Evolutionary conservation across 768 basidiomycete genomes (phyloP), one percentile per base, ranked within the genome.

Genomic region (Mycena leptocephala): DNA sequence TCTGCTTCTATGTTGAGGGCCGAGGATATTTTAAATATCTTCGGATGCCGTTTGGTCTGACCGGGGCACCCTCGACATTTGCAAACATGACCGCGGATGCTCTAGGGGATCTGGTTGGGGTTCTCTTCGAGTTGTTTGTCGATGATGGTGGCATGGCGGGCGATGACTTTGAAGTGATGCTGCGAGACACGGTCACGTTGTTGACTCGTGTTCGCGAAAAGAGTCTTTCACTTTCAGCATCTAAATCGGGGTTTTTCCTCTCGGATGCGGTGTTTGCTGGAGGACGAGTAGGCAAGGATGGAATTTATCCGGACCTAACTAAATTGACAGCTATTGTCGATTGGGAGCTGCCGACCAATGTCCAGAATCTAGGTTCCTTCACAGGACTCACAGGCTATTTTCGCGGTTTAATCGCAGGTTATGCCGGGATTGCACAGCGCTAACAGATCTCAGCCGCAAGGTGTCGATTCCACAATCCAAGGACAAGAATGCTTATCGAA

Each of bases 261-360:
- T 79, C 83, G 0, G 80, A 84, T 32, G 83, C 82, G 0, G 78
- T 83, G 0, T 88, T 88, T 59, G 84, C 85, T 2, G 87, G 87
- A 0, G 84, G 82, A 0, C 56, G 61, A 1, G 79, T 88, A 4
- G 81, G 85, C 5, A 77, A 80, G 1, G 56, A 80, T 0, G 87
- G 88, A 0, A 81, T 89, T 2, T 70, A 66, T 20, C 84, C 85
- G 0, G 85, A 88, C 74, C 76, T 81, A 0, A 56, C 81, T 1
- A 89, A 88, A 74, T 76, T 89, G 2, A 83, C 82, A 1, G 84
- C 87, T 0, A 82, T 88, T 4, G 83, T 88, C 4, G 75, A 88
- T 72, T 86, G 85, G 84, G 69, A 70, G 24, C 33, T 5, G 2
- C 78, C 78, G 8, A 63, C 28, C 11, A 63, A 76, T n/a, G 3